Evolutionary conservation across 352 stramenopile species (phyloP).

Genomic region (Pythium aphanidermatum): DNA sequence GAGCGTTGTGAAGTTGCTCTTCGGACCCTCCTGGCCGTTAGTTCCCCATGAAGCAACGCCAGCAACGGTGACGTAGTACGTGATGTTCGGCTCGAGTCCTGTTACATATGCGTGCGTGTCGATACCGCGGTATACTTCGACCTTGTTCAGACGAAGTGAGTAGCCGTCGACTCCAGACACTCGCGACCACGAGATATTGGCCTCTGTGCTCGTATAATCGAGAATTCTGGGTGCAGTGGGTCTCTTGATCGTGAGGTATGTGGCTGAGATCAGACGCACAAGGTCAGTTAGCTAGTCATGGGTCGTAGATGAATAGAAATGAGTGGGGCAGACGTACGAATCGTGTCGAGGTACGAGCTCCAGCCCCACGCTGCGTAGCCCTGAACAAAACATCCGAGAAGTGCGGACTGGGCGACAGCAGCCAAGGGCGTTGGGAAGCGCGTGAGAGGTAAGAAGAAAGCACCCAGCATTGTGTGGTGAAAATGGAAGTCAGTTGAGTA

Average conservation of each 20-base stretch:
- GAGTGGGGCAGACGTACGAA: too few species aligned
- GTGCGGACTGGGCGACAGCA: slow-evolving; percentile 39
- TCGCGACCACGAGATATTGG: slow-evolving; percentile 42
- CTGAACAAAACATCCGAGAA: slow-evolving; percentile 61
- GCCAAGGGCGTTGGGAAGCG: slow-evolving; percentile 50
- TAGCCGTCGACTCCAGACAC: slow-evolving; percentile 55
- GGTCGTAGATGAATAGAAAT: too few species aligned
- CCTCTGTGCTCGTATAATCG: slow-evolving; percentile 38
- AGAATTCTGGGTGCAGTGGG: slow-evolving; percentile 21
- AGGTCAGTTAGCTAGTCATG: neutral
- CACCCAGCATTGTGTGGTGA: slow-evolving; percentile 69
- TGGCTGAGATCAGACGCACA: slow-evolving; percentile 26
- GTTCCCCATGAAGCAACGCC: slow-evolving; percentile 59
- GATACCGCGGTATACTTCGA: slow-evolving; percentile 64
- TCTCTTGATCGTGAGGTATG: slow-evolving; percentile 52
- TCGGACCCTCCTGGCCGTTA: slow-evolving; percentile 41
- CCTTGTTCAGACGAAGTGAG: slow-evolving; percentile 64
- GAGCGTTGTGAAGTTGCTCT: slow-evolving; percentile 66
- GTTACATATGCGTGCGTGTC: slow-evolving; percentile 30
- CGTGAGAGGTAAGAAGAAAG: slow-evolving; percentile 63
- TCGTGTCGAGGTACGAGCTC: slow-evolving; percentile 54
- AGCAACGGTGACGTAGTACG: slow-evolving; percentile 68
- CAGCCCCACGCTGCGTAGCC: slow-evolving; percentile 75
- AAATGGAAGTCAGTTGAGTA: slow-evolving; percentile 58
- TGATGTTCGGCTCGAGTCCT: slow-evolving; percentile 51